A percentile compares a stretch with the other conserved stretches of the same genome.
phyloP scores from a whole-genome alignment of 331 rosid genomes.

The Quercus tomentella region DNA sequence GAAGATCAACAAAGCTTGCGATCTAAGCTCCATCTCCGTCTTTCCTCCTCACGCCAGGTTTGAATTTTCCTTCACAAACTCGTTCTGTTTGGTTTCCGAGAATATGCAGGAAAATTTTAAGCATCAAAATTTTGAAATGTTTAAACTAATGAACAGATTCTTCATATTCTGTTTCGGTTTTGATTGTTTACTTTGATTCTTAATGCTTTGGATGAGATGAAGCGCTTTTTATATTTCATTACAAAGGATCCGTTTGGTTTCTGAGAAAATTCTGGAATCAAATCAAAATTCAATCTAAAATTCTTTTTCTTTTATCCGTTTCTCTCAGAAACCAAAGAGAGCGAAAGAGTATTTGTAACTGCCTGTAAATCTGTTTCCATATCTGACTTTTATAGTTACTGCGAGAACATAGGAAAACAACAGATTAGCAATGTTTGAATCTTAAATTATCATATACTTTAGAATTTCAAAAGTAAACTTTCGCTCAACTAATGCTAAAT shows the following conservation, averaged over 20 bases:
- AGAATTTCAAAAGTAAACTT: background rate
- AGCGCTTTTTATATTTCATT: background rate
- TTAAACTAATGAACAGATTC: background rate
- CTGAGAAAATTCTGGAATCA: slow-evolving; percentile 1
- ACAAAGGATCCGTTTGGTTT: background rate
- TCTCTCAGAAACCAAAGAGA: background rate
- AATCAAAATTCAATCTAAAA: background rate
- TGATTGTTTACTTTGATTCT: too few relatives aligned
- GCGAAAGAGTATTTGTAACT: background rate
- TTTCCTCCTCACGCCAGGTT: slow-evolving; percentile 77
- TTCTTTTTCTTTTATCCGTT: background rate
- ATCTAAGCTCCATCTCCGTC: slow-evolving; percentile 87
- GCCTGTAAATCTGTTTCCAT: background rate
- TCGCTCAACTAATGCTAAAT: background rate
- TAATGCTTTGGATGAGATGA: background rate
- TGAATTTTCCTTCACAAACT: background rate
- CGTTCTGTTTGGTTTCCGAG: background rate
- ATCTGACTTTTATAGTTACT: background rate
- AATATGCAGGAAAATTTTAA: background rate
- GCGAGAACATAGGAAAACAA: too few relatives aligned
- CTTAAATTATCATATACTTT: background rate
- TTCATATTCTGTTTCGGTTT: background rate
- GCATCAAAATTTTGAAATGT: background rate
- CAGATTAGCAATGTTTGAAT: background rate
- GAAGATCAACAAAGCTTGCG: slow-evolving; percentile 90